Evolutionary conservation across 768 basidiomycete genomes (phyloP).

Genomic region (Suillus americanus): DNA sequence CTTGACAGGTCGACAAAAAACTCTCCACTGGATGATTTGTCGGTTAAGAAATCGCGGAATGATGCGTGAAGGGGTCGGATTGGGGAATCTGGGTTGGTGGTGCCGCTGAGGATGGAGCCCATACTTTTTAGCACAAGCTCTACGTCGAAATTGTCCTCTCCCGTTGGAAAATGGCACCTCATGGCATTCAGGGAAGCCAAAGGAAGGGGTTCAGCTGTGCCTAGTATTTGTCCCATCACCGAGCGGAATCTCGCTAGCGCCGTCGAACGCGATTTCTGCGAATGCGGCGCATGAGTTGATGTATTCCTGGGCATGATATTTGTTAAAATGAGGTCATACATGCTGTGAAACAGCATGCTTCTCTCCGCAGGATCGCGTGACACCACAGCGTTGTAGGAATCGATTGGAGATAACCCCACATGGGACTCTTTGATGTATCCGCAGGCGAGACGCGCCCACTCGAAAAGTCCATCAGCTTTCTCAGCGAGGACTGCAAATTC

Average conservation of each 20-base stretch:
- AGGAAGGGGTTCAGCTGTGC: conserved; percentile 4
- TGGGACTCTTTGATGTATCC: conserved; percentile 2
- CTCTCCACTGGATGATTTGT: conserved; percentile 11
- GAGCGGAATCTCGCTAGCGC: not conserved
- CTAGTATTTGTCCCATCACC: conserved; percentile 2
- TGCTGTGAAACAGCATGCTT: not conserved
- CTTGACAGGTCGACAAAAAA: conserved; percentile 14
- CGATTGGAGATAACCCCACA: not conserved
- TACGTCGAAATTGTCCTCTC: not conserved
- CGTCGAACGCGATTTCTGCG: not conserved
- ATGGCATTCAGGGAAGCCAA: not conserved
- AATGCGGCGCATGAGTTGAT: not conserved
- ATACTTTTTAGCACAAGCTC: conserved; percentile 1
- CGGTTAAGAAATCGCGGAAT: conserved; percentile 26
- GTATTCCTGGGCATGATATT: not conserved
- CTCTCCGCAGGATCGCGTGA: not conserved
- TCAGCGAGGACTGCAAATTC: not conserved
- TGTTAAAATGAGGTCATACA: conserved; percentile 4
- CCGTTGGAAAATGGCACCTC: not conserved
- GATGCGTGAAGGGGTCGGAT: conserved; percentile 26
- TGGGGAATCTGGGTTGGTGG: not conserved
- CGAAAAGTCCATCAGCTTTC: not conserved
- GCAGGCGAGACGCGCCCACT: conserved; percentile 7
- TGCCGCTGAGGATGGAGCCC: conserved; percentile 11
- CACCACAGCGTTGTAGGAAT: not conserved